These are phyloP conservation scores for Eucalyptus urophylla DNA, from an alignment of 345 rosid genomes.

Conservation along the genomic window DNA sequence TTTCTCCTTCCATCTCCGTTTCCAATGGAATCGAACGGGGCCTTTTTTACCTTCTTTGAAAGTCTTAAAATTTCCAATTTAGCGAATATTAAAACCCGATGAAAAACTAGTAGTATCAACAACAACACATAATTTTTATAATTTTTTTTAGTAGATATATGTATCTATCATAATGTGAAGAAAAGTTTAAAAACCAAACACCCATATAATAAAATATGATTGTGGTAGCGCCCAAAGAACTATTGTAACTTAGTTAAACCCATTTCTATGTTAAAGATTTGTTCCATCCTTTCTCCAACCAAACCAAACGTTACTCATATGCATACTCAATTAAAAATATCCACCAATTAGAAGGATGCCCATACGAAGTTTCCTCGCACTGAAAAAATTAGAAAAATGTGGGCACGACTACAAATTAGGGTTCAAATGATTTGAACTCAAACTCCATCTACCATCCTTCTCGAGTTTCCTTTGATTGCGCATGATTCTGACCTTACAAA, in stretches of 20 bases:
- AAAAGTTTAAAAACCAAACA: background rate
- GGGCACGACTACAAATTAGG: background rate
- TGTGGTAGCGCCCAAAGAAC: rapidly evolving
- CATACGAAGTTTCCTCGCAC: background rate
- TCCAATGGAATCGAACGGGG: background rate
- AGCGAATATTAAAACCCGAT: background rate
- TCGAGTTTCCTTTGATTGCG: background rate
- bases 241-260: background rate
- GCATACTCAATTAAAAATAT: background rate
- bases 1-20: background rate
- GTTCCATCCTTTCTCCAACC: background rate
- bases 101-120: background rate
- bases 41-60: no score
- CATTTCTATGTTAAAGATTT: background rate
- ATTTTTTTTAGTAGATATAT: background rate
- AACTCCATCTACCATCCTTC: background rate
- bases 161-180: background rate
- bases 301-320: background rate
- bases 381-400: background rate
- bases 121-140: background rate
- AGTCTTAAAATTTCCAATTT: background rate
- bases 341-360: background rate
- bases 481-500: background rate
- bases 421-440: background rate
- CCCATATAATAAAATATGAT: background rate